Conservation (phyloP, 169 alveolate genomes). For the Cryptosporidium felis region DNA sequence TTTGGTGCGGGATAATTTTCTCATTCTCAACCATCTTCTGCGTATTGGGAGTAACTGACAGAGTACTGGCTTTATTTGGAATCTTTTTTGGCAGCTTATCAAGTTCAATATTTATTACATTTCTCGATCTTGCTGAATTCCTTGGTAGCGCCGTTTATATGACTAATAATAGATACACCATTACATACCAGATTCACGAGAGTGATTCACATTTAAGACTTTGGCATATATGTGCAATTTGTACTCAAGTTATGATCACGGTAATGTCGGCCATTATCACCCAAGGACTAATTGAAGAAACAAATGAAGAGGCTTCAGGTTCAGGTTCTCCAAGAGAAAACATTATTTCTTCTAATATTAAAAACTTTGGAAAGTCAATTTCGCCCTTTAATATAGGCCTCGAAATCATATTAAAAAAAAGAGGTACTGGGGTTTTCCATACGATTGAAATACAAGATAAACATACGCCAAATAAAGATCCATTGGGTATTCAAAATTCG, state of each 20-base stretch:
- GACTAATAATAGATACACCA: background rate
- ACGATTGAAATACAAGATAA: background rate
- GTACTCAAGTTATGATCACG: constrained; percentile 25
- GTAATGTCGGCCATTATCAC: constrained; percentile 35
- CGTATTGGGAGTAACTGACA: constrained; percentile 41
- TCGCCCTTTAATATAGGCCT: constrained; percentile 52
- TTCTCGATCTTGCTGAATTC: constrained; percentile 46
- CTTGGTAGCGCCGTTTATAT: background rate
- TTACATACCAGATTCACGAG: background rate
- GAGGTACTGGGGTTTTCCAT: constrained; percentile 49
- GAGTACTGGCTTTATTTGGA: constrained; percentile 22
- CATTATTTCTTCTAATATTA: constrained; percentile 13
- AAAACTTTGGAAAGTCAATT: constrained; percentile 8
- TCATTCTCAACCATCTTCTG: constrained; percentile 54
- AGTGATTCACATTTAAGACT: background rate
- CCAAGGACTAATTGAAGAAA: constrained; percentile 23
- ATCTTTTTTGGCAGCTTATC: constrained; percentile 31
- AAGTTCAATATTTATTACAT: constrained; percentile 7
- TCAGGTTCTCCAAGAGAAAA: background rate
- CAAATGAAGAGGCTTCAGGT: constrained; percentile 4
- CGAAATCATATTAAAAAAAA: constrained; percentile 7
- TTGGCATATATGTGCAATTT: constrained; percentile 44
- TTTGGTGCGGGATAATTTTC: constrained; percentile 62
- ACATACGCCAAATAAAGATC: background rate
- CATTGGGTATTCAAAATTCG: background rate